Conservation (phyloP, 305 asterid genomes). For the Solanum hybrid region DNA sequence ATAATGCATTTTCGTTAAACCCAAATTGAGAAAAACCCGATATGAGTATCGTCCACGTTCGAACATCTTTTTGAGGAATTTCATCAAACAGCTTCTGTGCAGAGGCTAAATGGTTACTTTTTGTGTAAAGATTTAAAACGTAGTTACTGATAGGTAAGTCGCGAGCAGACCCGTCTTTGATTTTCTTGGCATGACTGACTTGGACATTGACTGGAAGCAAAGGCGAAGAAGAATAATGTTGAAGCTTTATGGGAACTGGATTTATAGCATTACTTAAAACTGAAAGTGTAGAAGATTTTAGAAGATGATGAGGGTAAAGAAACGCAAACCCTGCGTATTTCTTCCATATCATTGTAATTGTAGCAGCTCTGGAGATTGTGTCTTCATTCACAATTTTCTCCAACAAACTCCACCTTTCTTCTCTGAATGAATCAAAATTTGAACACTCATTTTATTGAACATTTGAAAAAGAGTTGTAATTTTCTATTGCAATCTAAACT, state of each 20-base stretch:
- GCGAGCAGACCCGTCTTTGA: slow-evolving; percentile 35
- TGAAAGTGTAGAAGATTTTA: background rate
- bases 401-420: background rate
- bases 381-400: background rate
- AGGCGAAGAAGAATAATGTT: slow-evolving; percentile 15
- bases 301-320: background rate
- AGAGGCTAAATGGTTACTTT: slow-evolving; percentile 1
- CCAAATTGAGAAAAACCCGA: slow-evolving; percentile 47
- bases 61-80: slow-evolving; percentile 55
- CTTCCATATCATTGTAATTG: slow-evolving; percentile 12
- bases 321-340: background rate
- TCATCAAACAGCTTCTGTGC: slow-evolving; percentile 66
- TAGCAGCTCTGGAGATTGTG: background rate
- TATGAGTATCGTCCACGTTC: slow-evolving; percentile 62
- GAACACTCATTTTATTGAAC: background rate
- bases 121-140: slow-evolving; percentile 32
- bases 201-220: background rate
- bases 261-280: background rate
- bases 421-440: background rate
- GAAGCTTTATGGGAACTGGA: background rate
- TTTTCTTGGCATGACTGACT: slow-evolving; percentile 31
- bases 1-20: slow-evolving; percentile 30
- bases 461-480: background rate
- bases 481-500: background rate
- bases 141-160: slow-evolving; percentile 24